Evolutionary conservation across 768 basidiomycete genomes (phyloP), one percentile per base, ranked within the genome.

Genomic region (Tylopilus sp.): DNA sequence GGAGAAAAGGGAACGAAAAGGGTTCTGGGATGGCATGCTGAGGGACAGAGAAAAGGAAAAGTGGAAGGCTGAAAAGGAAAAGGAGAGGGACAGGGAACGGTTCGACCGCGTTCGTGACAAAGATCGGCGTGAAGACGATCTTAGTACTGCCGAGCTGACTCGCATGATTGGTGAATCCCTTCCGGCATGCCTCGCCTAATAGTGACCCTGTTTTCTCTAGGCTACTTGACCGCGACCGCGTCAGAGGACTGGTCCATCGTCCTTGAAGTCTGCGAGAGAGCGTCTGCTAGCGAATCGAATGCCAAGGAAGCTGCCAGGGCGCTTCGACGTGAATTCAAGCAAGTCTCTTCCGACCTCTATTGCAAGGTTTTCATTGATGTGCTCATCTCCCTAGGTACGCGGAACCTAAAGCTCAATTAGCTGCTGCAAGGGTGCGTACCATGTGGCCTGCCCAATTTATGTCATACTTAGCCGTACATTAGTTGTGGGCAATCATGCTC

Each of bases 401-500:
- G 6, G 86, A 88, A 64, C 86, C 89, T 3, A 67, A 84, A 31
- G 83, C 84, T 4, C 88, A 89, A 66, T 71, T 92, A 8, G 84
- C 87, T 24, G 89, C 89, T 21, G 88, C 89, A 19, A 73, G 88
- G 56, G 87, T 87, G 62, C 28, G 83, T 74, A 38, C 24, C 42
- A 50, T 21, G 9, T 29, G n/a, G 2, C 28, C 40, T 45, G 9
- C 46, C 36, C 22, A 42, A 6, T 50, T 43, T 19, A 28, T 41
- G 9, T 25, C 30, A 16, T 44, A 34, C 55, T 54, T 9, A 61
- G 44, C 45, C 30, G 12, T 19, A 30, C 26, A 7, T 21, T 56
- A 91, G 88, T 65, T 97, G 8, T 95, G 92, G 93, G 86, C 92
- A 3, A 86, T 95, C 60, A 88, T 95, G 86, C 78, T 95, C 33